Conservation (phyloP, 1,284 basidiomycete species). For the Violaceomyces palustris region DNA sequence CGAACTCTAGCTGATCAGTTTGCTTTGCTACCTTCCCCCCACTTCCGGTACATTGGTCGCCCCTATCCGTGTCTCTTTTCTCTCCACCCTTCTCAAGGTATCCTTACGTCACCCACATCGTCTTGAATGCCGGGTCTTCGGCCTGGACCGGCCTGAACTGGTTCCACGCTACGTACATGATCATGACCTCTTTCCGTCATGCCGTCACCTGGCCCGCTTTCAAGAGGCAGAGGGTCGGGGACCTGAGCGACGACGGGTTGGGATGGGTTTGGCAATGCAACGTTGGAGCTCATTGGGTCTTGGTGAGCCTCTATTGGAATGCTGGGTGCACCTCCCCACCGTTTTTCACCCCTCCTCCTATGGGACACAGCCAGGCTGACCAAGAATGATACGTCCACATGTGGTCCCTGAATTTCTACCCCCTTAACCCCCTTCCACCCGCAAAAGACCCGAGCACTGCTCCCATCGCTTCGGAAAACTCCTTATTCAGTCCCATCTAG, state of each 20-base stretch:
- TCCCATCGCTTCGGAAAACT: slow-evolving; percentile 34
- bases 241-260: slow-evolving; percentile 45
- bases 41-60: no score
- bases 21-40: not conserved
- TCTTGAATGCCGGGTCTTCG: slow-evolving; percentile 51
- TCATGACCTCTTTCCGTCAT: slow-evolving; percentile 41
- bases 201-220: slow-evolving; percentile 51
- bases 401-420: not conserved
- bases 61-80: slow-evolving; percentile 1
- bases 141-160: slow-evolving; percentile 50
- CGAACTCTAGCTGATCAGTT: no score
- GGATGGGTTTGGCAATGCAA: slow-evolving; percentile 54
- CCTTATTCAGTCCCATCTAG: slow-evolving; percentile 44
- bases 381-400: not conserved
- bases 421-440: not conserved
- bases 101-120: slow-evolving; percentile 49
- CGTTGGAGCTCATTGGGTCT: slow-evolving; percentile 48
- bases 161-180: slow-evolving; percentile 40
- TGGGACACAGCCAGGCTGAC: no score
- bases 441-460: slow-evolving; percentile 38
- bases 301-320: no score
- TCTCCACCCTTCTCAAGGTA: slow-evolving; percentile 10
- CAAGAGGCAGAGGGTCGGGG: slow-evolving; percentile 48
- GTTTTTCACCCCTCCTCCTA: no score
- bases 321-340: no score